Evolutionary conservation across 495 filamentous ascomycete species (phyloP).

Genomic region (Antarctomyces pellizariae): DNA sequence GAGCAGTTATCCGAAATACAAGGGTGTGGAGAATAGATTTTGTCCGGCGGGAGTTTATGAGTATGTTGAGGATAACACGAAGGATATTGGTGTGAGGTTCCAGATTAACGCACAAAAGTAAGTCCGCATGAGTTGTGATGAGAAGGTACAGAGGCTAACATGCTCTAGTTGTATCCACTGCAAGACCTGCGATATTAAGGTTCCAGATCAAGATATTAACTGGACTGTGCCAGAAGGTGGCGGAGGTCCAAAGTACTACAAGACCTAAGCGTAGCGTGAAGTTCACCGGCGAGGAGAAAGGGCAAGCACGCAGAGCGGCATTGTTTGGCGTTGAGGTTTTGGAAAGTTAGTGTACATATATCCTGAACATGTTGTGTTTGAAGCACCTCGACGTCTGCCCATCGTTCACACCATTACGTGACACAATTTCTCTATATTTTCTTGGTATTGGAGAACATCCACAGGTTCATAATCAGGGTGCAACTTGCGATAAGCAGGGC

Average conservation of each 20-base stretch:
- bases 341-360: too few relatives aligned
- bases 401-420: too few relatives aligned
- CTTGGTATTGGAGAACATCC: too few relatives aligned
- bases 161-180: slow-evolving; percentile 76
- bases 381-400: too few relatives aligned
- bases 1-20: slow-evolving; percentile 63
- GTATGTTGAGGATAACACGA: slow-evolving; percentile 77
- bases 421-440: too few relatives aligned
- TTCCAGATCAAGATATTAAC: slow-evolving; percentile 86
- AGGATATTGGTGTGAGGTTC: slow-evolving; percentile 69
- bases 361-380: too few relatives aligned
- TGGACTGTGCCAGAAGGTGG: slow-evolving; percentile 91
- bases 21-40: slow-evolving; percentile 93
- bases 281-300: too few relatives aligned
- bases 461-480: too few relatives aligned
- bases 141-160: slow-evolving; percentile 15
- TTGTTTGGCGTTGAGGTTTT: too few relatives aligned
- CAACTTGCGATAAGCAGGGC: too few relatives aligned
- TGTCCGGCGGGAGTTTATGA: slow-evolving; percentile 98
- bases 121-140: slow-evolving; percentile 18
- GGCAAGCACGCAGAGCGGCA: too few relatives aligned
- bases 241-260: slow-evolving; percentile 88
- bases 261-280: too few relatives aligned
- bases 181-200: slow-evolving; percentile 99
- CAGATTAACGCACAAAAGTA: slow-evolving; percentile 97